A percentile compares a stretch with the other conserved stretches of the same genome.
Conservation (phyloP, 768 basidiomycete genomes). For the Hirschioporus abietinus region DNA sequence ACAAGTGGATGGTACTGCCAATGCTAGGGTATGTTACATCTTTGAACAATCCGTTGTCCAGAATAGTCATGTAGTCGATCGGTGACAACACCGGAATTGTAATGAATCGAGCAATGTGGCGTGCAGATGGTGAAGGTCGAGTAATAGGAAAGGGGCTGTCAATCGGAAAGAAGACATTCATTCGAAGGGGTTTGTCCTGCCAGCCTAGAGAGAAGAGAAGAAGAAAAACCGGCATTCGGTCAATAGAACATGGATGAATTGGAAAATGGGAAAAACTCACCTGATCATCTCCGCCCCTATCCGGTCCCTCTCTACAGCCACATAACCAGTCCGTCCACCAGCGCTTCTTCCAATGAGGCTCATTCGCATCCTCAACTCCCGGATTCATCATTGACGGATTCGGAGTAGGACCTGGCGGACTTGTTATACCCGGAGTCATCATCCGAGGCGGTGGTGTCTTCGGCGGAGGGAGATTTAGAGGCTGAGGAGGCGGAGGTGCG, state of each 20-base stretch:
- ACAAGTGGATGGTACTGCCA: neutral
- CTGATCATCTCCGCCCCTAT: constrained; percentile 69
- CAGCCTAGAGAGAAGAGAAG: constrained; percentile 43
- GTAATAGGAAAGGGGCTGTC: neutral
- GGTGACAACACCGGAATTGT: neutral
- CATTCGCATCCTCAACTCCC: constrained; percentile 25
- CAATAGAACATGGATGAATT: neutral
- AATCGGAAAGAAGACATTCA: constrained; percentile 15
- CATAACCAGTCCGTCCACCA: constrained; percentile 92
- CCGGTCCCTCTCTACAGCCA: constrained; percentile 70
- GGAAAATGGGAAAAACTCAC: constrained; percentile 30
- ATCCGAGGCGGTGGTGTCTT: constrained; percentile 48
- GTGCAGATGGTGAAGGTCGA: neutral
- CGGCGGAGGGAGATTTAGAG: constrained; percentile 58
- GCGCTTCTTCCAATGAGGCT: constrained; percentile 25
- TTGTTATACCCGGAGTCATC: constrained; percentile 28
- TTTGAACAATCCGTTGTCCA: neutral
- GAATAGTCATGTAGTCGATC: neutral
- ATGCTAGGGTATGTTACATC: neutral
- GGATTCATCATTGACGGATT: constrained; percentile 22
- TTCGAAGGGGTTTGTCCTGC: constrained; percentile 63
- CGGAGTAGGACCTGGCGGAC: constrained; percentile 33
- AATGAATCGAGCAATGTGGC: neutral
- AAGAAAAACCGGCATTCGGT: neutral
- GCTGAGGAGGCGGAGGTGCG: constrained; percentile 43